Conservation (phyloP, 306 rosid genomes). For the Vigna angularis region DNA sequence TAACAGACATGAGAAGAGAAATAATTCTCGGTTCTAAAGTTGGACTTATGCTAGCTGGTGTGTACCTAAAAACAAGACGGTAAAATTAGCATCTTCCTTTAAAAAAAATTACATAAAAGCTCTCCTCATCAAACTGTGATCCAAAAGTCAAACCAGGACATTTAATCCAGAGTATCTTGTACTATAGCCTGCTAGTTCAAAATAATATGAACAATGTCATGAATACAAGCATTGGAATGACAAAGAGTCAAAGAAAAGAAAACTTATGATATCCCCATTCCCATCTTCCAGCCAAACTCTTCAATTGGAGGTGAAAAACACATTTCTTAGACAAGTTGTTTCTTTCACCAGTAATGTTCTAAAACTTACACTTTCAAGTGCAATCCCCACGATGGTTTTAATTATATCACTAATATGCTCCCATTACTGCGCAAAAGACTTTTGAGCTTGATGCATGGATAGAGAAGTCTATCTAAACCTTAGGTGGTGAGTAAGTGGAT, state of each 20-base stretch:
- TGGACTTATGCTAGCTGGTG: neutral
- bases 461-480: constrained; percentile 6
- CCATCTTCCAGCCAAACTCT: neutral
- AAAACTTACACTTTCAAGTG: neutral
- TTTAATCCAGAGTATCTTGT: constrained; percentile 7
- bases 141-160: constrained; percentile 3
- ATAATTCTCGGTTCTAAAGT: neutral
- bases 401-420: neutral
- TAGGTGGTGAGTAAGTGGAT: neutral
- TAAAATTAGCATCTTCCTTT: neutral
- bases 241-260: neutral
- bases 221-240: neutral
- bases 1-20: neutral
- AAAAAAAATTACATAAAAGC: neutral
- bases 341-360: constrained; percentile 18
- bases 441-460: constrained; percentile 18
- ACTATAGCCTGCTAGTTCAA: neutral
- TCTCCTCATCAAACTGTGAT: neutral
- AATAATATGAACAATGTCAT: constrained; percentile 7
- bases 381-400: neutral
- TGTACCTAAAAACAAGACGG: neutral
- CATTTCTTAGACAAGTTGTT: constrained; percentile 3
- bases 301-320: constrained; percentile 1
- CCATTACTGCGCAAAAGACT: neutral
- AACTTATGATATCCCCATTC: neutral